Percentiles rank a stretch among this genome's conserved stretches.
phyloP scores from a whole-genome alignment of 495 filamentous ascomycete species.

The Aspergillus avenaceus region DNA sequence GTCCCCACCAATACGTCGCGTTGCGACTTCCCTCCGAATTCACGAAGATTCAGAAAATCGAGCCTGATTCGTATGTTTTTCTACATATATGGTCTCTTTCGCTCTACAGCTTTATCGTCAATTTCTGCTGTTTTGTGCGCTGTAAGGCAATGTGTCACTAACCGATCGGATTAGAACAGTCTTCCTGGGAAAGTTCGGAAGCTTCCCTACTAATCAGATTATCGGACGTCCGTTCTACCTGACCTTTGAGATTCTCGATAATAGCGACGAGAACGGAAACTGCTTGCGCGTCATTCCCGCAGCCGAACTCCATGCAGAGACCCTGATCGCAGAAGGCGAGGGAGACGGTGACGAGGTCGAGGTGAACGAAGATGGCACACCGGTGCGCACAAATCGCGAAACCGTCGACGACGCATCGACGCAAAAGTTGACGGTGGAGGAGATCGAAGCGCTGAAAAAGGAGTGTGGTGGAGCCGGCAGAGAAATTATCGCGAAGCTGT shows the following conservation, averaged over 20 bases:
- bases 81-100: neutral
- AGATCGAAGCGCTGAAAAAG: constrained; percentile 89
- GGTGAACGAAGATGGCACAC: constrained; percentile 50
- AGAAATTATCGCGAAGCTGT: constrained; percentile 80
- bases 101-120: too few species aligned
- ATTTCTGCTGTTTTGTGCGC: too few species aligned
- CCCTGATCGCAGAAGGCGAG: constrained; percentile 52
- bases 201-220: constrained; percentile 79
- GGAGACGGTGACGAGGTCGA: constrained; percentile 48
- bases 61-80: constrained; percentile 70
- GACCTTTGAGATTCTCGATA: constrained; percentile 83
- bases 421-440: constrained; percentile 75
- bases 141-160: constrained; percentile 13
- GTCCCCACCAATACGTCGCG: constrained; percentile 59
- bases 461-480: constrained; percentile 73
- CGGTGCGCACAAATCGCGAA: constrained; percentile 74
- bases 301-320: constrained; percentile 76
- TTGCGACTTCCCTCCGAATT: constrained; percentile 66
- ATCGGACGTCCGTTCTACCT: constrained; percentile 85
- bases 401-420: constrained; percentile 76
- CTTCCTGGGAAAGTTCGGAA: constrained; percentile 84
- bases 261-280: constrained; percentile 54
- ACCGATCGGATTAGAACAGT: constrained; percentile 57
- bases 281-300: constrained; percentile 75
- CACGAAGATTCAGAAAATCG: constrained; percentile 58